Evolutionary conservation across 1,284 basidiomycete species (phyloP).

Genomic region (Austroboletus rostrupii): DNA sequence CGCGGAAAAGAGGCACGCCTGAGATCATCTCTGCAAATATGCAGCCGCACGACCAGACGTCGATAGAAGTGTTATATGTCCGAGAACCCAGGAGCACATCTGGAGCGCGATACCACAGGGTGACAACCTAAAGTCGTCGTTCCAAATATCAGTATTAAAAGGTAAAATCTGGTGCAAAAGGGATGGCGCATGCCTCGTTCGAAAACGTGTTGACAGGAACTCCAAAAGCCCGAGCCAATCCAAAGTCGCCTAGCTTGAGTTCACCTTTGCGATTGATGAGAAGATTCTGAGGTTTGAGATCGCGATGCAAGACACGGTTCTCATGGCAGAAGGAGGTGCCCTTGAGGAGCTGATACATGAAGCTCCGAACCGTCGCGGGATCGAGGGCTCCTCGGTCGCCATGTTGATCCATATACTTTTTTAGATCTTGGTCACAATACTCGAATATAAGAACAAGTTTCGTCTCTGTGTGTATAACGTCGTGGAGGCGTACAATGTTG

Average conservation of each 20-base stretch:
- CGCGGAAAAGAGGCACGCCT: constrained; percentile 94
- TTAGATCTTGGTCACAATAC: constrained; percentile 97
- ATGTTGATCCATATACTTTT: constrained; percentile 99
- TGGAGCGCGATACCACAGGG: constrained; percentile 98
- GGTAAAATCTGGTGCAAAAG: not conserved
- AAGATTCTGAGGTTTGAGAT: constrained; percentile 96
- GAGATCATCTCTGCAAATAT: constrained; percentile 99
- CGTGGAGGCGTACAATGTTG: constrained; percentile 94
- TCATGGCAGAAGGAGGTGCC: constrained; percentile 99
- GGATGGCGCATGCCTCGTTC: constrained; percentile 66
- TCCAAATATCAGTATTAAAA: constrained; percentile 3
- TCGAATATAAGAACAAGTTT: constrained; percentile 99
- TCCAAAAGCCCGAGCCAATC: constrained; percentile 91
- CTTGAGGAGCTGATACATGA: constrained; percentile 97
- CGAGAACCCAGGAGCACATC: constrained; percentile 96
- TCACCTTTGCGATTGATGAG: constrained; percentile 97
- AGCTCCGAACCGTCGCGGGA: constrained; percentile 89
- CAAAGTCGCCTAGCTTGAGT: constrained; percentile 96
- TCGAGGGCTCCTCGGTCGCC: constrained; percentile 95
- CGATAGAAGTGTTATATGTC: constrained; percentile 97
- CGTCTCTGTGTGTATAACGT: constrained; percentile 97
- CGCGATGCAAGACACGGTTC: constrained; percentile 95
- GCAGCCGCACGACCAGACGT: constrained; percentile 99
- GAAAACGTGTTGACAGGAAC: constrained; percentile 96
- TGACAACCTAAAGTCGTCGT: constrained; percentile 71